Conservation (phyloP, 306 rosid species). For the Crotalaria pallida region DNA sequence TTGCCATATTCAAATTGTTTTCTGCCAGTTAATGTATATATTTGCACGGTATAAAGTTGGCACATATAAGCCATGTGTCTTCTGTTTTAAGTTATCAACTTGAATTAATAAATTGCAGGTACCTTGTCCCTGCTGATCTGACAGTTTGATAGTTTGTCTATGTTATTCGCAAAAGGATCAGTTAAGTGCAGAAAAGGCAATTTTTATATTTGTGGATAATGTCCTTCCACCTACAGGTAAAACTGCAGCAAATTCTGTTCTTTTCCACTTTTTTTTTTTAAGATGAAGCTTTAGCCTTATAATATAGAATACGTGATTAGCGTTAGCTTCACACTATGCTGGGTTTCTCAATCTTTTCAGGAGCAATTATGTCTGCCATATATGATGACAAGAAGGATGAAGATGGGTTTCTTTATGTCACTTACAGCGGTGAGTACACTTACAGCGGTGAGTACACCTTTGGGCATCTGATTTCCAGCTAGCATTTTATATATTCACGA, state of each 20-base stretch:
- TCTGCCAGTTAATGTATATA: neutral
- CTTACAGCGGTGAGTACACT: no score
- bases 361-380: constrained; percentile 87
- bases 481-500: constrained; percentile 10
- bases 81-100: neutral
- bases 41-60: neutral
- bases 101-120: constrained; percentile 42
- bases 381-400: constrained; percentile 93
- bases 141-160: constrained; percentile 88
- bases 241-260: neutral
- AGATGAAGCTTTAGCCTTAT: constrained; percentile 17
- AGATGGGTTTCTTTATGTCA: constrained; percentile 81
- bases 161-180: constrained; percentile 87
- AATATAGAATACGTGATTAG: neutral
- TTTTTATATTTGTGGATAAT: constrained; percentile 84
- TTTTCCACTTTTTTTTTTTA: neutral
- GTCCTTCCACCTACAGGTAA: constrained; percentile 94
- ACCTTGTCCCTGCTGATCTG: constrained; percentile 87
- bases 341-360: constrained; percentile 34
- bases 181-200: constrained; percentile 84
- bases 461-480: constrained; percentile 31
- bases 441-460: constrained; percentile 94
- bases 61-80: neutral
- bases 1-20: neutral
- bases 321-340: neutral